Base-by-base conservation (phyloP, 192 early-diverging fungal species). In the Cladochytrium replicatum region DNA sequence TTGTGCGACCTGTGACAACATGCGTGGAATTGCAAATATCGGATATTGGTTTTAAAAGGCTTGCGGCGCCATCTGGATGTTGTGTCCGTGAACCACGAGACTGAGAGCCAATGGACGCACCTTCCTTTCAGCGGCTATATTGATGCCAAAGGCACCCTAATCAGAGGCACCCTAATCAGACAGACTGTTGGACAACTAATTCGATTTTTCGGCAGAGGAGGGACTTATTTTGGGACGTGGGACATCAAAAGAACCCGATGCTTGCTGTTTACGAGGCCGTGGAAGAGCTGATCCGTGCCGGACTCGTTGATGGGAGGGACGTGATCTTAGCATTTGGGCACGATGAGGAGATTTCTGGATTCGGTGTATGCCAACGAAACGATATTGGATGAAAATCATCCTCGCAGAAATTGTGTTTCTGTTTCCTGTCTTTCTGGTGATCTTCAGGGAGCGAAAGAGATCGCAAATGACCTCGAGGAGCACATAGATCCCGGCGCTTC, bases 341-440 rank as follows among this genome's bases (percentile, higher is more conserved):
- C 34, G 68, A 70, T 53, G 68, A 70, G 32, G 68, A 70, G 46
- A 63, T 63, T 29, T 43, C 38, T 28, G 68, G 68, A 9, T 34
- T 58, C 26, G 43, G 58, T 7, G 57, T 32, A 15, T 17, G 54
- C 43, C 4, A 0, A 43, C 0, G 46, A 46, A 5, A 13, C 2
- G n/a, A n/a, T n/a, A n/a, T n/a, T n/a, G n/a, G n/a, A n/a, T n/a
- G n/a, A n/a, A n/a, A n/a, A n/a, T n/a, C n/a, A n/a, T n/a, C n/a
- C n/a, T n/a, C n/a, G n/a, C n/a, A n/a, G n/a, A n/a, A n/a, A n/a
- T n/a, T n/a, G n/a, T n/a, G n/a, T n/a, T n/a, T n/a, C n/a, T n/a
- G n/a, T n/a, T n/a, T n/a, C n/a, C n/a, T n/a, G n/a, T n/a, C n/a
- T n/a, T n/a, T n/a, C n/a, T n/a, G n/a, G n/a, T n/a, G n/a, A n/a